Evolutionary conservation across 2,329 filamentous ascomycete genomes (phyloP).

Genomic region (Cryphonectria radicalis): DNA sequence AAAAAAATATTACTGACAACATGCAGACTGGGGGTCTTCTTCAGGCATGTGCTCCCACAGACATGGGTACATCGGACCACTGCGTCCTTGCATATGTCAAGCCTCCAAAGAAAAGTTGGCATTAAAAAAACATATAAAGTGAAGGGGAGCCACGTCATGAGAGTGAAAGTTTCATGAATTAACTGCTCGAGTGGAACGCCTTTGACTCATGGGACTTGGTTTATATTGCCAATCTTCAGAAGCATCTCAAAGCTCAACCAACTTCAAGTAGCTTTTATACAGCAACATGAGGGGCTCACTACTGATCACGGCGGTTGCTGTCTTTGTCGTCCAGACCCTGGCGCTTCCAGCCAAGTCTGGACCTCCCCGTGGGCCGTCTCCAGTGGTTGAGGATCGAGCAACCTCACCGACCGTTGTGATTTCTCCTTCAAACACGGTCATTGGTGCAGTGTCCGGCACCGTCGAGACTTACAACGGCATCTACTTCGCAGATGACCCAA

Average conservation of each 20-base stretch:
- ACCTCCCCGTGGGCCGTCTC: not conserved
- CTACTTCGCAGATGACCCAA: constrained; percentile 73
- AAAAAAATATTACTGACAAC: not conserved
- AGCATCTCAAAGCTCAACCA: not conserved
- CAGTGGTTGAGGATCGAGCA: constrained; percentile 21
- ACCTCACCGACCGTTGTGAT: constrained; percentile 56
- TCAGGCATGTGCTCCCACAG: not conserved
- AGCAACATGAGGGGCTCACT: constrained; percentile 18
- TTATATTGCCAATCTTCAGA: not conserved
- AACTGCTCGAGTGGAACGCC: not conserved
- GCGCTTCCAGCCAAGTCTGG: constrained; percentile 18
- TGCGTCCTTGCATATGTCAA: not conserved
- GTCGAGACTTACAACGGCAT: constrained; percentile 76
- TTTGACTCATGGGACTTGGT: not conserved
- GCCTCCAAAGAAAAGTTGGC: not conserved
- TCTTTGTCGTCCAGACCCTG: constrained; percentile 7
- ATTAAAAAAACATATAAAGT: not conserved
- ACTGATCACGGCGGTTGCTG: not conserved
- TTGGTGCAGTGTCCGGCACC: constrained; percentile 48
- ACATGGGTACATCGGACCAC: not conserved
- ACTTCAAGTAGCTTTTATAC: not conserved
- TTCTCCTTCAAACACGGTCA: constrained; percentile 56
- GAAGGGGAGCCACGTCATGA: not conserved
- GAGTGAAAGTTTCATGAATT: not conserved
- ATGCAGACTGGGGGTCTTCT: not conserved